A percentile compares a stretch with the other conserved stretches of the same genome.
Evolutionary conservation across 441 rosid species (phyloP).

Genomic region (Gossypium schwendimanii): DNA sequence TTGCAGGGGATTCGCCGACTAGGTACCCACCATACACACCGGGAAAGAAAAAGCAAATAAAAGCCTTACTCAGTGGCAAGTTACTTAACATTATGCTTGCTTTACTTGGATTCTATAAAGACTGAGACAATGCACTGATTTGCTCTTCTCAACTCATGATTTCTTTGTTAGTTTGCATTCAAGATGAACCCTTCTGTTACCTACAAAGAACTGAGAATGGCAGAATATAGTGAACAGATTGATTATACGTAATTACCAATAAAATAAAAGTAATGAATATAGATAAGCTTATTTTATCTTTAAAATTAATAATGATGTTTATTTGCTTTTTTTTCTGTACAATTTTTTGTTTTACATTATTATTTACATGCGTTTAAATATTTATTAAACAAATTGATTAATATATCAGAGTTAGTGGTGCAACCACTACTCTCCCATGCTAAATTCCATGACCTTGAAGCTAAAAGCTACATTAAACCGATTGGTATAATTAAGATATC

Average conservation of each 20-base stretch:
- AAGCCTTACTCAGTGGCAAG: slow-evolving; percentile 40
- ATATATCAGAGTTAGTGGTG: background rate
- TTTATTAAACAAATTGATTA: background rate
- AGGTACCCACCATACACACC: slow-evolving; percentile 64
- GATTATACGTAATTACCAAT: background rate
- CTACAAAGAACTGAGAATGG: background rate
- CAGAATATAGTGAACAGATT: background rate
- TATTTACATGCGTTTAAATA: background rate
- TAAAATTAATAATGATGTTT: background rate
- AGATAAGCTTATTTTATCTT: background rate
- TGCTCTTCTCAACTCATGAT: background rate
- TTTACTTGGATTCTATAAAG: slow-evolving; percentile 34
- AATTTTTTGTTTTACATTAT: background rate
- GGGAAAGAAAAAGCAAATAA: slow-evolving; percentile 38
- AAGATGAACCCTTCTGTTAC: background rate
- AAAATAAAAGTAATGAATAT: background rate
- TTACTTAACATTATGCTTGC: slow-evolving; percentile 33
- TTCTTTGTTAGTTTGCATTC: background rate
- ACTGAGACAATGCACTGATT: slow-evolving; percentile 8
- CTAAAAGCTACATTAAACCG: too few species aligned
- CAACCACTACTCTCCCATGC: background rate
- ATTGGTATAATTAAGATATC: too few species aligned
- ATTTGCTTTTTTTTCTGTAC: background rate
- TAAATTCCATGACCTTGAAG: too few species aligned
- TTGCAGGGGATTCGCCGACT: slow-evolving; percentile 26